Evolutionary conservation across 2,329 filamentous ascomycete genomes (phyloP).

Genomic region (Pseudovirgaria hyperparasitica): DNA sequence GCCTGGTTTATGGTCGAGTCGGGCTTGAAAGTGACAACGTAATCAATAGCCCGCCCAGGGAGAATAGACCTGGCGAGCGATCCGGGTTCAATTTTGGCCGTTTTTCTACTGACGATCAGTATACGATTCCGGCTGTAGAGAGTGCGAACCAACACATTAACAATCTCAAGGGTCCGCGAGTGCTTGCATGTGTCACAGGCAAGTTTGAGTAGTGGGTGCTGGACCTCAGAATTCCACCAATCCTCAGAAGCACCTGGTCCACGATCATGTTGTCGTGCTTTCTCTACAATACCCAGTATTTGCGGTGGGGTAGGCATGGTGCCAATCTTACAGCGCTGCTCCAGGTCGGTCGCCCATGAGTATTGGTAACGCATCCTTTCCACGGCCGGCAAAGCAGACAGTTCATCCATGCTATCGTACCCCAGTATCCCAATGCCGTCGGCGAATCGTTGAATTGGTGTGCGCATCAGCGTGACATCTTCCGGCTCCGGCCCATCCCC

Average conservation of each 20-base stretch:
- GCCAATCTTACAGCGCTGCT: slow-evolving; percentile 6
- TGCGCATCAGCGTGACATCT: slow-evolving; percentile 9
- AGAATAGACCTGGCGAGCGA: slow-evolving; percentile 9
- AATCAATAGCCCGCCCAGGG: slow-evolving; percentile 12
- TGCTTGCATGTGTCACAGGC: slow-evolving; percentile 9
- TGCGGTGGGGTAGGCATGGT: slow-evolving; percentile 8
- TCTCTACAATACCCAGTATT: slow-evolving; percentile 8
- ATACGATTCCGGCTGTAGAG: slow-evolving; percentile 2
- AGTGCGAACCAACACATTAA: slow-evolving; percentile 9
- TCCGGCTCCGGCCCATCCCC: slow-evolving; percentile 5
- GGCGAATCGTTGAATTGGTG: slow-evolving; percentile 7
- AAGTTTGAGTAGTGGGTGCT: slow-evolving; percentile 12
- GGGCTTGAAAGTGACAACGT: slow-evolving; percentile 12
- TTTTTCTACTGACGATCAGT: slow-evolving; percentile 9
- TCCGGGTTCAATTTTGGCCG: slow-evolving; percentile 10
- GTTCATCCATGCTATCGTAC: slow-evolving; percentile 6
- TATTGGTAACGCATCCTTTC: slow-evolving; percentile 8
- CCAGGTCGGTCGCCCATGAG: slow-evolving; percentile 8
- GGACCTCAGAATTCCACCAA: slow-evolving; percentile 12
- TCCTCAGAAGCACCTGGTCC: slow-evolving; percentile 10
- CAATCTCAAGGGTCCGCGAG: slow-evolving; percentile 7
- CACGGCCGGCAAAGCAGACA: slow-evolving; percentile 5
- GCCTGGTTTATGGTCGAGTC: slow-evolving; percentile 8
- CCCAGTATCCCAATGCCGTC: slow-evolving; percentile 9
- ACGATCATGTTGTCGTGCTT: slow-evolving; percentile 8